Evolutionary conservation across 257 asterid species (phyloP).

Genomic region (Penstemon davidsonii): DNA sequence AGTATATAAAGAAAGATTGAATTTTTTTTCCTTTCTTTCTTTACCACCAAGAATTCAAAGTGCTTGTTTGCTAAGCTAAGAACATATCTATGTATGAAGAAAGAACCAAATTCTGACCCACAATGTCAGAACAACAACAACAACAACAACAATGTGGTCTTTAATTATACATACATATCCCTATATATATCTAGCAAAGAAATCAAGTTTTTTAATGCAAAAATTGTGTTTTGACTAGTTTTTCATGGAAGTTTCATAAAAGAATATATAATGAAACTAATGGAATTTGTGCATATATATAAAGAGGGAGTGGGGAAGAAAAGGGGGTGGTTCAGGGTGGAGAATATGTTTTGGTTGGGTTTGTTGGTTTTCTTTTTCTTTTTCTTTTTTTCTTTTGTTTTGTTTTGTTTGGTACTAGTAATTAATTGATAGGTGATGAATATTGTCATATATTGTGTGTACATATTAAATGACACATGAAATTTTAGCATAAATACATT

Average conservation of each 20-base stretch:
- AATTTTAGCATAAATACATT: neutral
- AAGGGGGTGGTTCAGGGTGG: constrained; percentile 32
- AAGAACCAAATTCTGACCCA: constrained; percentile 75
- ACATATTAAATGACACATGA: constrained; percentile 23
- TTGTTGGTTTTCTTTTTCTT: constrained; percentile 23
- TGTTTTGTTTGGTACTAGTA: constrained; percentile 34
- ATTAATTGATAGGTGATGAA: constrained; percentile 20
- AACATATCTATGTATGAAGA: constrained; percentile 61
- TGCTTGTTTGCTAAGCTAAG: constrained; percentile 88
- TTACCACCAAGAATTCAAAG: constrained; percentile 7
- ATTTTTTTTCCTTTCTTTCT: too few species aligned
- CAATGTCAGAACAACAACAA: constrained; percentile 54
- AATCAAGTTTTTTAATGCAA: constrained; percentile 14
- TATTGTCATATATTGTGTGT: constrained; percentile 11
- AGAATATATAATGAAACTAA: constrained; percentile 38
- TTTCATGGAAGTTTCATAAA: constrained; percentile 45
- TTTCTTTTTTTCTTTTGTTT: constrained; percentile 5
- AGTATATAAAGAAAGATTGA: neutral
- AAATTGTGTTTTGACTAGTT: constrained; percentile 23
- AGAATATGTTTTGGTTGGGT: constrained; percentile 40
- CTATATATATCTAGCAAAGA: constrained; percentile 27
- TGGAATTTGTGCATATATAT: constrained; percentile 21
- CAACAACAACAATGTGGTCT: constrained; percentile 32
- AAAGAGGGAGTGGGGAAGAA: constrained; percentile 27
- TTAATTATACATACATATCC: constrained; percentile 28